Evolutionary conservation across 345 rosid species (phyloP).

Genomic region (Nasturtium officinale): DNA sequence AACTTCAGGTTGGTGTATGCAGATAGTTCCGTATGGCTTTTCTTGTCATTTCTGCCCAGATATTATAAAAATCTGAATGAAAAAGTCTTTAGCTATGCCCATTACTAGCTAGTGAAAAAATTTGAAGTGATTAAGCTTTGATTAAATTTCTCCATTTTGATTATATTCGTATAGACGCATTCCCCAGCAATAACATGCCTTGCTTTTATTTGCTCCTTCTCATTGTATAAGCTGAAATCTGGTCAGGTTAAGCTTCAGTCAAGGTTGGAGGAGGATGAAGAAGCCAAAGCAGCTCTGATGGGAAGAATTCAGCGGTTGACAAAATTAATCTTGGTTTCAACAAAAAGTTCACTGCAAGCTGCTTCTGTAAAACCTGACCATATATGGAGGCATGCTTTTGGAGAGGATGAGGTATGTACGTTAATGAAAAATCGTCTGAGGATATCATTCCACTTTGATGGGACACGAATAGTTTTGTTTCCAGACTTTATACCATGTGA

Average conservation of each 20-base stretch:
- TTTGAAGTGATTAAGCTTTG: not conserved
- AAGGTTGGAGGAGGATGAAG: conserved; percentile 97
- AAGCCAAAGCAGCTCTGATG: conserved; percentile 99
- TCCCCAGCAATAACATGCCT: conserved; percentile 13
- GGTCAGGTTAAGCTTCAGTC: conserved; percentile 97
- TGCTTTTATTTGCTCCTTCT: conserved; percentile 7
- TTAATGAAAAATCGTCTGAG: conserved; percentile 3
- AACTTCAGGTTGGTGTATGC: conserved; percentile 66
- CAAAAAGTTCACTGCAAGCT: conserved; percentile 81
- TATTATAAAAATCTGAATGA: conserved; percentile 5
- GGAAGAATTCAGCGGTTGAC: conserved; percentile 97
- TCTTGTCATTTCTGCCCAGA: conserved; percentile 16
- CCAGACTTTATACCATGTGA: conserved; percentile 7
- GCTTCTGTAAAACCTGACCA: conserved; percentile 65
- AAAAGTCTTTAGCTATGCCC: conserved; percentile 1
- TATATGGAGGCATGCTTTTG: conserved; percentile 71
- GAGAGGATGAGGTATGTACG: conserved; percentile 74
- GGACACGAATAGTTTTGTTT: conserved; percentile 8
- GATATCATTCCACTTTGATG: conserved; percentile 8
- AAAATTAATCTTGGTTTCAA: conserved; percentile 95
- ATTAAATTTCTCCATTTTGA: not conserved
- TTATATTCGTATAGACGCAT: conserved; percentile 13
- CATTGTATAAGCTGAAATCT: conserved; percentile 65
- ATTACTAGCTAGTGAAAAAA: not conserved
- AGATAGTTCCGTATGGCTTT: conserved; percentile 19